Evolutionary conservation across 306 rosid genomes (phyloP).

Genomic region (Casuarina equisetifolia): DNA sequence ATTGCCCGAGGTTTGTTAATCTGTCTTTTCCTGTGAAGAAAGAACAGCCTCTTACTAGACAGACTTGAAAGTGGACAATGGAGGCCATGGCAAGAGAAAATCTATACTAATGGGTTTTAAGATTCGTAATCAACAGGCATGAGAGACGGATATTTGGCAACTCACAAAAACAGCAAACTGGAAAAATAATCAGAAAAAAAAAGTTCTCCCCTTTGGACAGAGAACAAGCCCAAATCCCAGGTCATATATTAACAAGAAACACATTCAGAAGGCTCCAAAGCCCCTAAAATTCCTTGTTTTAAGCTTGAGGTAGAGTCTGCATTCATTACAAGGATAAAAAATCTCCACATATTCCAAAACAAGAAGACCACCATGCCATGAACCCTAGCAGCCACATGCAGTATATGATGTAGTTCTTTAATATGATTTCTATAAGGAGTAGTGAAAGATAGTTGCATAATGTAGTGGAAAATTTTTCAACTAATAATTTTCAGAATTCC

Average conservation of each 20-base stretch:
- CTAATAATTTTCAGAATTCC: neutral
- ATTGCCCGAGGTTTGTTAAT: slow-evolving; percentile 81
- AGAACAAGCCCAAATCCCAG: neutral
- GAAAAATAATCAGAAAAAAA: slow-evolving; percentile 2
- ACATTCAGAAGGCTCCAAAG: neutral
- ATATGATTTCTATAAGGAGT: too few relatives aligned
- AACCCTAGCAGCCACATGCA: neutral
- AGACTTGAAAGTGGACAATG: neutral
- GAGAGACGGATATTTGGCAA: neutral
- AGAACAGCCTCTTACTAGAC: slow-evolving; percentile 21
- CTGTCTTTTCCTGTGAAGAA: slow-evolving; percentile 61
- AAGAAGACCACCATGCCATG: neutral
- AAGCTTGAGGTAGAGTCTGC: neutral
- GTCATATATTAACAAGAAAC: neutral
- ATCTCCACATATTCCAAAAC: neutral
- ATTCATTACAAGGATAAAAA: slow-evolving; percentile 4
- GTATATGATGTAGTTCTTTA: too few relatives aligned
- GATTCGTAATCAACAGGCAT: slow-evolving; percentile 9
- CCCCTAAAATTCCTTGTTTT: neutral
- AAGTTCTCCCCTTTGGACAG: neutral
- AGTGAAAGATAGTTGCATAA: neutral
- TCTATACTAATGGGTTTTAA: slow-evolving; percentile 5
- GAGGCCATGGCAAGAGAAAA: neutral
- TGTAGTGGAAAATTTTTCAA: neutral
- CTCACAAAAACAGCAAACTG: neutral